Percentiles rank a stretch among this genome's conserved stretches.
Evolutionary conservation across 2,329 filamentous ascomycete genomes (phyloP).

Genomic region (Diaporthe vexans): DNA sequence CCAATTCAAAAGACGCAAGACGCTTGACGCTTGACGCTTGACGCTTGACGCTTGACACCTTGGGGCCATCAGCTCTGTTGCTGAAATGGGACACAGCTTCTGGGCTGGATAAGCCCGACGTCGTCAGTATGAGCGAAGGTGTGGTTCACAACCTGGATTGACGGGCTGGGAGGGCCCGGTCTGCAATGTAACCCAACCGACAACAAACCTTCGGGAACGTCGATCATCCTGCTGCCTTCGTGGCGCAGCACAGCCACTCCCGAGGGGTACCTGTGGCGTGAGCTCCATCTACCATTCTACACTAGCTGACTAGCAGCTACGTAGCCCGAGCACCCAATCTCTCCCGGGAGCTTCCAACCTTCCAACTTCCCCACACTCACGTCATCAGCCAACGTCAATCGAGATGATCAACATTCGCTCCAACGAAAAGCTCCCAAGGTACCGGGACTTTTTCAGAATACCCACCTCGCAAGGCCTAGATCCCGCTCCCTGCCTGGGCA

Average conservation of each 20-base stretch:
- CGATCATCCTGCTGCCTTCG: not conserved
- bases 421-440: not conserved
- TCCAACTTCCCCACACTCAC: slow-evolving; percentile 8
- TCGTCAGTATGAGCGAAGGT: slow-evolving; percentile 23
- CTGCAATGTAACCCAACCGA: slow-evolving; percentile 30
- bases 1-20: not conserved
- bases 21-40: no score
- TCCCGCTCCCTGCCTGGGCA: not conserved
- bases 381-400: slow-evolving; percentile 31
- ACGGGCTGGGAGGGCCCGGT: not conserved
- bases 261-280: slow-evolving; percentile 10
- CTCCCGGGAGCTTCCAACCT: not conserved
- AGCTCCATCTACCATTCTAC: not conserved
- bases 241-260: slow-evolving; percentile 17
- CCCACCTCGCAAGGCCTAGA: slow-evolving; percentile 13
- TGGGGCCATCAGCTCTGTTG: no score
- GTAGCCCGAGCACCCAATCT: slow-evolving; percentile 5
- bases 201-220: slow-evolving; percentile 30
- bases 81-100: slow-evolving; percentile 5
- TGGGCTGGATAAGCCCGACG: not conserved
- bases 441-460: not conserved
- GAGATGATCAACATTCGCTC: slow-evolving; percentile 17
- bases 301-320: not conserved
- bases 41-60: no score
- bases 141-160: slow-evolving; percentile 3